These are phyloP conservation scores for Strigomonas oncopelti DNA, from an alignment of 208 protist species.

Conservation along the genomic window DNA sequence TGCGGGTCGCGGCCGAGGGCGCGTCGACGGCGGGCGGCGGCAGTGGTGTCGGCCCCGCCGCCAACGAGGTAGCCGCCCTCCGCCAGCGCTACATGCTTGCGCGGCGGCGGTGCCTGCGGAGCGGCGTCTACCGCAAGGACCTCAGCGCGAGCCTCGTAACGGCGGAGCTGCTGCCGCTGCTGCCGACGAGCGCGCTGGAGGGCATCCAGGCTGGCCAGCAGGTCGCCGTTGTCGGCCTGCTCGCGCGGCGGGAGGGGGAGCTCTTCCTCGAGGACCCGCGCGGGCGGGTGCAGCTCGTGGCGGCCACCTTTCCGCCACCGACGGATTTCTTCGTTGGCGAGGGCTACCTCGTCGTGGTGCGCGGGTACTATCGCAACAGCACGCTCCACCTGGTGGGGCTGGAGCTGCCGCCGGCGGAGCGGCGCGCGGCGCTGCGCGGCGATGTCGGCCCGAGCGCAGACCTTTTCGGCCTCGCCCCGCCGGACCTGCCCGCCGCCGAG, in stretches of 20 bases:
- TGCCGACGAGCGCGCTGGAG: constrained; percentile 75
- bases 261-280: constrained; percentile 73
- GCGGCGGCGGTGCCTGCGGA: constrained; percentile 70
- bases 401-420: constrained; percentile 72
- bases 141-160: constrained; percentile 11
- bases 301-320: not conserved
- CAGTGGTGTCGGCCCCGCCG: constrained; percentile 2
- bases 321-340: constrained; percentile 41
- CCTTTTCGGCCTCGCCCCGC: constrained; percentile 68
- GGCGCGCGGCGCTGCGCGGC: constrained; percentile 51
- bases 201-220: constrained; percentile 48
- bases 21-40: not conserved
- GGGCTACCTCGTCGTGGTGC: constrained; percentile 69
- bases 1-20: not conserved
- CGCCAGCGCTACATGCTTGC: constrained; percentile 78
- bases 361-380: constrained; percentile 52
- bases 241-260: constrained; percentile 38
- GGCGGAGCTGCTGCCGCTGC: constrained; percentile 47
- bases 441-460: constrained; percentile 54
- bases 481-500: constrained; percentile 38
- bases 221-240: constrained; percentile 77
- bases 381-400: constrained; percentile 40
- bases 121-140: constrained; percentile 70
- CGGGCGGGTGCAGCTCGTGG: constrained; percentile 24
- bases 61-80: constrained; percentile 50